Conservation (phyloP, 2,329 filamentous ascomycete genomes). For the Colletotrichum spaethianum region DNA sequence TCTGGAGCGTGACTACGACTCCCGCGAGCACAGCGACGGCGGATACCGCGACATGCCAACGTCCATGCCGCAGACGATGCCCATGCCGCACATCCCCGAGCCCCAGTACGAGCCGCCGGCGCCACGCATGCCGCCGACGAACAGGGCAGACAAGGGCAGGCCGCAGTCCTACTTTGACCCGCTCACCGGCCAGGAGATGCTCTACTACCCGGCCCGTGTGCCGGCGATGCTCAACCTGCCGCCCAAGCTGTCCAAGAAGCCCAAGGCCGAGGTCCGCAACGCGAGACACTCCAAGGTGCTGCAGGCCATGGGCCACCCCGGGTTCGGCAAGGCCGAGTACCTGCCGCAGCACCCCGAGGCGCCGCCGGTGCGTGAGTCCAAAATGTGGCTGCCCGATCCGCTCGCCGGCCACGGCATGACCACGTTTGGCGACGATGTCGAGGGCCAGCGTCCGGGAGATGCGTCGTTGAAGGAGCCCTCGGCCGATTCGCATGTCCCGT, state of each 20-base stretch:
- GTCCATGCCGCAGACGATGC: conserved; percentile 40
- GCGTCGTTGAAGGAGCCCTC: conserved; percentile 21
- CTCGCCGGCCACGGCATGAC: conserved; percentile 47
- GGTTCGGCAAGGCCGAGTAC: conserved; percentile 38
- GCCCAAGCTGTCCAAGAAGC: conserved; percentile 84
- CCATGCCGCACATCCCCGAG: conserved; percentile 42
- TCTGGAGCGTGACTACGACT: conserved; percentile 41
- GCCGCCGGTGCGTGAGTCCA: conserved; percentile 49
- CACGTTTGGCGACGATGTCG: conserved; percentile 1
- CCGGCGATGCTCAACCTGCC: conserved; percentile 94
- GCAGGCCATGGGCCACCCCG: conserved; percentile 64
- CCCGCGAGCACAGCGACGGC: conserved; percentile 31
- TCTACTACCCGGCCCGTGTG: conserved; percentile 95
- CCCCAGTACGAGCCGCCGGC: conserved; percentile 41
- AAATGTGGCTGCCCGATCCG: conserved; percentile 64
- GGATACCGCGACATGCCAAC: conserved; percentile 8
- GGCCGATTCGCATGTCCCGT: conserved; percentile 20
- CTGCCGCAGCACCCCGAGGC: conserved; percentile 51
- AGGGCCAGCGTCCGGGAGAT: conserved; percentile 9
- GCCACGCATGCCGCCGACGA: conserved; percentile 44
- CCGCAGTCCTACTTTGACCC: conserved; percentile 75
- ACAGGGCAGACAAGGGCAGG: conserved; percentile 49
- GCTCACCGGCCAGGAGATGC: conserved; percentile 82
- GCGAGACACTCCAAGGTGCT: conserved; percentile 82
- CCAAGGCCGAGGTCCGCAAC: conserved; percentile 74